Conservation (phyloP, 2,329 filamentous ascomycete genomes). For the Cytospora leucostoma region DNA sequence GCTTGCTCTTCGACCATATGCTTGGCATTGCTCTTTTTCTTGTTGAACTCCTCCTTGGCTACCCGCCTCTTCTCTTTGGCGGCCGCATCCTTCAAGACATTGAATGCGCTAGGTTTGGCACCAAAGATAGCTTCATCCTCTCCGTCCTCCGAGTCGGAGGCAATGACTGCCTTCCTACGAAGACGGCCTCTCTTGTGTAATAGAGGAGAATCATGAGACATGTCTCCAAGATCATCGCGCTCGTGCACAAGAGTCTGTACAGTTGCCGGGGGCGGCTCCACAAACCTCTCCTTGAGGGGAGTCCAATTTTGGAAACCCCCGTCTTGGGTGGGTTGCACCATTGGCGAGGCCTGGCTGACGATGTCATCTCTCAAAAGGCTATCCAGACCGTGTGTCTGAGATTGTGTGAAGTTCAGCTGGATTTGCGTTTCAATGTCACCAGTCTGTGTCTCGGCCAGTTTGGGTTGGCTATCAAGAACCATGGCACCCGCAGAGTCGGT, state of each 20-base stretch:
- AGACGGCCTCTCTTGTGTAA: slow-evolving; percentile 61
- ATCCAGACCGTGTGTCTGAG: slow-evolving; percentile 60
- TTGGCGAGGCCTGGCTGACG: slow-evolving; percentile 65
- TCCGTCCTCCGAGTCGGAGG: slow-evolving; percentile 29
- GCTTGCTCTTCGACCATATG: slow-evolving; percentile 91
- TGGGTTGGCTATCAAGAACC: slow-evolving; percentile 45
- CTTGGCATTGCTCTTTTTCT: slow-evolving; percentile 83
- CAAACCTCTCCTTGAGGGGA: slow-evolving; percentile 68
- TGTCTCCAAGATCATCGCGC: slow-evolving; percentile 35
- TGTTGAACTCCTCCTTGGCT: slow-evolving; percentile 65
- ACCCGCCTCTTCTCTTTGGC: slow-evolving; percentile 53
- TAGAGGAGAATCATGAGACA: slow-evolving; percentile 64
- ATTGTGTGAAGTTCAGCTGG: slow-evolving; percentile 60
- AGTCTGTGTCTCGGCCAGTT: slow-evolving; percentile 39
- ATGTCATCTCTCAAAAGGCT: slow-evolving; percentile 52
- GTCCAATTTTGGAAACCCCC: slow-evolving; percentile 73
- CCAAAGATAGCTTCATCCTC: slow-evolving; percentile 42
- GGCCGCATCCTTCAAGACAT: slow-evolving; percentile 68
- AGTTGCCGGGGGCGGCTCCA: slow-evolving; percentile 66
- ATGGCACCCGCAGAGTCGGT: slow-evolving; percentile 56
- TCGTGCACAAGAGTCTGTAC: slow-evolving; percentile 65
- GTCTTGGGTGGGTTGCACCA: slow-evolving; percentile 80
- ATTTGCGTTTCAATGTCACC: slow-evolving; percentile 36
- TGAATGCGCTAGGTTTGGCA: slow-evolving; percentile 56
- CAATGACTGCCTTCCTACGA: slow-evolving; percentile 43